Percentiles rank a stretch among this genome's conserved stretches.
Conservation (phyloP, 148 eudicot genomes). For the Simmondsia chinensis region DNA sequence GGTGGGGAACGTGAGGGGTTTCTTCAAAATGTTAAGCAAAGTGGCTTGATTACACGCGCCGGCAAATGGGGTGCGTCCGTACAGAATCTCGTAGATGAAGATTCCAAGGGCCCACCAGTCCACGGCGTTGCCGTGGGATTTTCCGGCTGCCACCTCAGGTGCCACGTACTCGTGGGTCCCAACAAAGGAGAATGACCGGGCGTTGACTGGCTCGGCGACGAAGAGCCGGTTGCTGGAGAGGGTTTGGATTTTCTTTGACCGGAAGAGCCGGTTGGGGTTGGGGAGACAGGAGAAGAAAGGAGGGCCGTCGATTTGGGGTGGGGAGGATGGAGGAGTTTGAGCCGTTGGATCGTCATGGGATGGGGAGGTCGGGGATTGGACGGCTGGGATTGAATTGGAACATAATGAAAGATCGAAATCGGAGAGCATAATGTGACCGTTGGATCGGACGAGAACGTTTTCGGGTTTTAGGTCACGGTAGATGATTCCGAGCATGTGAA, state of each 20-base stretch:
- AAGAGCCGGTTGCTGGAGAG: slow-evolving; percentile 36
- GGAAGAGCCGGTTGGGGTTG: slow-evolving; percentile 39
- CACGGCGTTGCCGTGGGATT: slow-evolving; percentile 72
- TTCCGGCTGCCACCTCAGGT: slow-evolving; percentile 80
- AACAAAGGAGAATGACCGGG: slow-evolving; percentile 74
- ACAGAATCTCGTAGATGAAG: slow-evolving; percentile 78
- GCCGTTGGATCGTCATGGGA: slow-evolving; percentile 15
- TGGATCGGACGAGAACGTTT: slow-evolving; percentile 80
- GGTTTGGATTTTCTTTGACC: slow-evolving; percentile 66
- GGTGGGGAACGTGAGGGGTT: slow-evolving; percentile 52
- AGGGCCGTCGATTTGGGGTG: slow-evolving; percentile 7
- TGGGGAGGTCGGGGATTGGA: slow-evolving; percentile 41
- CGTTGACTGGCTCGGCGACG: slow-evolving; percentile 77
- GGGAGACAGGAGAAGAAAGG: slow-evolving; percentile 48
- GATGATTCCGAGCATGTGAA: slow-evolving; percentile 87
- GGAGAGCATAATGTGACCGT: slow-evolving; percentile 96
- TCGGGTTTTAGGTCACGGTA: slow-evolving; percentile 96
- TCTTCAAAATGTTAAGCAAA: slow-evolving; percentile 47
- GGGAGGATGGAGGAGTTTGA: slow-evolving; percentile 6
- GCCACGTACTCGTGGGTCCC: slow-evolving; percentile 96
- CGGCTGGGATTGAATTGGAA: slow-evolving; percentile 70
- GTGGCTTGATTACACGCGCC: slow-evolving; percentile 48
- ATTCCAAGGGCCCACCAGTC: slow-evolving; percentile 94
- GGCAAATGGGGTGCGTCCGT: slow-evolving; percentile 71
- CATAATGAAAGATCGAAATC: slow-evolving; percentile 73